phyloP scores from a whole-genome alignment of 164 flowering plant genomes.

The Chloranthus sessilifolius region DNA sequence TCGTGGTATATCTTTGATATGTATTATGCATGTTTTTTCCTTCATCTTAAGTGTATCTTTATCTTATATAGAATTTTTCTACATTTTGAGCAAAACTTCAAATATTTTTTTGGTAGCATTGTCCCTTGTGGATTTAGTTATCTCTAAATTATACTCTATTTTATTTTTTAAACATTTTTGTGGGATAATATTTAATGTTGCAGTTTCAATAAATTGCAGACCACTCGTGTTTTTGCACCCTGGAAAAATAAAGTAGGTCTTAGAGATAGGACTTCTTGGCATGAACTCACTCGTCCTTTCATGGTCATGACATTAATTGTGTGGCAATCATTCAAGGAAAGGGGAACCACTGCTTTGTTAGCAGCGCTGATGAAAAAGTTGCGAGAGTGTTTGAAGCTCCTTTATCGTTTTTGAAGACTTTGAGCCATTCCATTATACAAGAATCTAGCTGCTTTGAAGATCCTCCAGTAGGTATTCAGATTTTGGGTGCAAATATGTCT shows the following conservation, averaged over 20 bases:
- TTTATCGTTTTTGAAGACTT: conserved; percentile 79
- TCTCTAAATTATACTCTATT: too few relatives aligned
- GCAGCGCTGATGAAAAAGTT: conserved; percentile 99
- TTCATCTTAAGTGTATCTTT: too few relatives aligned
- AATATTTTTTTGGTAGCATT: too few relatives aligned
- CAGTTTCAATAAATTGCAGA: conserved; percentile 37
- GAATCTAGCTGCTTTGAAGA: conserved; percentile 36
- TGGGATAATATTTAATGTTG: background rate
- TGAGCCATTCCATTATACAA: conserved; percentile 44
- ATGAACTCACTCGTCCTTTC: conserved; percentile 99
- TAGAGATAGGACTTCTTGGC: conserved; percentile 48
- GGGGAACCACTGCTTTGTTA: conserved; percentile 83
- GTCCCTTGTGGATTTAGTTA: too few relatives aligned
- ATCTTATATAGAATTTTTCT: too few relatives aligned
- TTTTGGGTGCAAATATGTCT: conserved; percentile 98
- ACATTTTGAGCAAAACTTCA: too few relatives aligned
- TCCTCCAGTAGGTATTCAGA: conserved; percentile 44
- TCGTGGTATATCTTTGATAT: too few relatives aligned
- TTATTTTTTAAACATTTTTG: too few relatives aligned
- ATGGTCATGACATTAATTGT: conserved; percentile 97
- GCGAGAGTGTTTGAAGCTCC: conserved; percentile 97
- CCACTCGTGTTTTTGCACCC: conserved; percentile 76
- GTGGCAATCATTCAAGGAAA: conserved; percentile 69
- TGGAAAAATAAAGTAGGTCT: conserved; percentile 44
- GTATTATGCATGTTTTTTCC: too few relatives aligned